These are phyloP conservation scores for Acephala macrosclerotiorum DNA, from an alignment of 2,329 filamentous ascomycete genomes.

Conservation along the genomic window DNA sequence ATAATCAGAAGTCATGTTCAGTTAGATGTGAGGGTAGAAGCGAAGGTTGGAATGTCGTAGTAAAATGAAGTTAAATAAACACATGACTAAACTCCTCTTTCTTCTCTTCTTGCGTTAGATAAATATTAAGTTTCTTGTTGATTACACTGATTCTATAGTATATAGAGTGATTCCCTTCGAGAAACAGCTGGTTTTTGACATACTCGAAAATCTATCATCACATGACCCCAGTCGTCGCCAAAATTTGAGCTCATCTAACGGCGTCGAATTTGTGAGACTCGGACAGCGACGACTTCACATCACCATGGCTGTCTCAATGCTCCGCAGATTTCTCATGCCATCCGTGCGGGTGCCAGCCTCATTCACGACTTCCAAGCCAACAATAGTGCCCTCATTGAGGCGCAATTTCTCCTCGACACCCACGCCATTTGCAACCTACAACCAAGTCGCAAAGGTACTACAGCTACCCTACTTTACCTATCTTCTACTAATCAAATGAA, in stretches of 20 bases:
- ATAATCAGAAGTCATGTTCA: neutral
- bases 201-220: neutral
- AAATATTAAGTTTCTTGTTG: neutral
- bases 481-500: conserved; percentile 1
- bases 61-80: neutral
- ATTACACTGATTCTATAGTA: neutral
- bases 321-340: conserved; percentile 37
- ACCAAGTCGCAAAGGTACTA: conserved; percentile 42
- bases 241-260: conserved; percentile 2
- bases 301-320: conserved; percentile 38
- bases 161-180: neutral
- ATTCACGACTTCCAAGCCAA: conserved; percentile 15
- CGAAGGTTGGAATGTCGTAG: neutral
- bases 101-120: neutral
- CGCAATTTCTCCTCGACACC: conserved; percentile 43
- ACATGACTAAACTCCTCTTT: neutral
- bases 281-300: conserved; percentile 10
- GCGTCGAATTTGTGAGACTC: neutral
- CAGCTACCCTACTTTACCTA: neutral
- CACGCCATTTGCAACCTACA: conserved; percentile 40
- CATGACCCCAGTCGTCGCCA: conserved; percentile 9
- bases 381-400: conserved; percentile 16
- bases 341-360: conserved; percentile 33
- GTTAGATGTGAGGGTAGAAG: neutral
- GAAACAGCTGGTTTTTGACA: neutral